These are phyloP conservation scores for Clausena lansium DNA, from an alignment of 345 rosid genomes.

Conservation along the genomic window DNA sequence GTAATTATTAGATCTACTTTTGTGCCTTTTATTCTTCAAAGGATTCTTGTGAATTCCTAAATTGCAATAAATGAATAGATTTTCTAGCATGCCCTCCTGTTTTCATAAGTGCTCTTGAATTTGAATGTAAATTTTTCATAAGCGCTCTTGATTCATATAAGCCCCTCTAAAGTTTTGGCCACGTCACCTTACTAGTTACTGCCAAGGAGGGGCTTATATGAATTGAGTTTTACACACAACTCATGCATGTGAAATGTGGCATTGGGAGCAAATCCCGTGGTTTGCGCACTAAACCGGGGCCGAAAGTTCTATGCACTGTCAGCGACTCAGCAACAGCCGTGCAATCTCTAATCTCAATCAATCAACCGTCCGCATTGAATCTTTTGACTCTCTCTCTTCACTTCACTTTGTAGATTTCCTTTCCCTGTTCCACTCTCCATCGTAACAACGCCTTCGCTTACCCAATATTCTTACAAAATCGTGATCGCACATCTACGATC, in stretches of 20 bases:
- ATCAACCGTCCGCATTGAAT: slow-evolving; percentile 32
- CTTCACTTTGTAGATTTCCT: slow-evolving; percentile 13
- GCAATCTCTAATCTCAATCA: slow-evolving; percentile 25
- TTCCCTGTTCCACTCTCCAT: slow-evolving; percentile 14
- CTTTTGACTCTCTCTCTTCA: slow-evolving; percentile 34
- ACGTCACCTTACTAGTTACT: too few species aligned
- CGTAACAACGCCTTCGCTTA: not conserved
- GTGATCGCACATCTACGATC: slow-evolving; percentile 19
- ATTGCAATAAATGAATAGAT: not conserved
- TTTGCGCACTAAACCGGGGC: slow-evolving; percentile 14
- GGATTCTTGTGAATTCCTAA: not conserved
- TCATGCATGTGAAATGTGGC: not conserved
- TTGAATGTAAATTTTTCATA: too few species aligned
- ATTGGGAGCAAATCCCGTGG: not conserved
- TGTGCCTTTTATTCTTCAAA: not conserved
- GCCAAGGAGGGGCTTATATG: too few species aligned
- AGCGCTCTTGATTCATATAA: too few species aligned
- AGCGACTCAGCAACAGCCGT: not conserved
- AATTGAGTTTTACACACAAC: too few species aligned
- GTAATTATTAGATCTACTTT: not conserved
- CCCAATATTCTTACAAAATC: slow-evolving; percentile 13
- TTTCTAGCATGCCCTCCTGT: too few species aligned
- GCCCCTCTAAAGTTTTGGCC: too few species aligned
- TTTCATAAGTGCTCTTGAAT: too few species aligned
- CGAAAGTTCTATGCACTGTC: not conserved